Evolutionary conservation across 345 rosid species (phyloP).

Genomic region (Iberis pinnata): DNA sequence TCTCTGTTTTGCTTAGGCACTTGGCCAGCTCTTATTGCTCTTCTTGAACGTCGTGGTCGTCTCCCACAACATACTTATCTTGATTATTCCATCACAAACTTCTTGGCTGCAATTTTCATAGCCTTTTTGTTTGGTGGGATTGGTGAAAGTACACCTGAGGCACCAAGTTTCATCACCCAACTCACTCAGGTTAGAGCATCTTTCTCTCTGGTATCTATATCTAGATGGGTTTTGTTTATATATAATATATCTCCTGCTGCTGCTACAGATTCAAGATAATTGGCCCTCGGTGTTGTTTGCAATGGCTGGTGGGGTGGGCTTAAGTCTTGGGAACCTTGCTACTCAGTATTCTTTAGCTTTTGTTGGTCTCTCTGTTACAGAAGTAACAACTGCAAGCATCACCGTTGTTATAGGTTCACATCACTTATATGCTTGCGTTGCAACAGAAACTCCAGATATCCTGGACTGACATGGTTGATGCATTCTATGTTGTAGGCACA

Average conservation of each 20-base stretch:
- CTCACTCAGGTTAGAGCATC: constrained; percentile 44
- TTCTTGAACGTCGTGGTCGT: constrained; percentile 73
- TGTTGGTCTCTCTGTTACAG: constrained; percentile 71
- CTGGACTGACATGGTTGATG: neutral
- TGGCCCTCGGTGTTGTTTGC: constrained; percentile 74
- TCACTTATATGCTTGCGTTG: neutral
- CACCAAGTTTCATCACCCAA: constrained; percentile 53
- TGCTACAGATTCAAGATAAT: constrained; percentile 41
- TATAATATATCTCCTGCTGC: too few relatives aligned
- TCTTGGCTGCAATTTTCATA: constrained; percentile 59
- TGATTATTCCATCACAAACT: constrained; percentile 68
- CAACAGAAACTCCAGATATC: neutral
- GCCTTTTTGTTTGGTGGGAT: constrained; percentile 67
- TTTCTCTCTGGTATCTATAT: neutral
- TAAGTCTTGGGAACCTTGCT: constrained; percentile 66
- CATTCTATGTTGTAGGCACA: constrained; percentile 41
- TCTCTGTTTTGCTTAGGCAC: constrained; percentile 70
- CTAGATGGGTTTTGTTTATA: neutral
- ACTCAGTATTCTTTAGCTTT: constrained; percentile 80
- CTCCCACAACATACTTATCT: constrained; percentile 91
- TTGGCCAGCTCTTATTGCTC: constrained; percentile 78
- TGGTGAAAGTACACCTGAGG: constrained; percentile 31
- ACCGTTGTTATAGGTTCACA: constrained; percentile 63
- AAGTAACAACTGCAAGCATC: constrained; percentile 68
- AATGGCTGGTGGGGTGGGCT: constrained; percentile 65